Evolutionary conservation across 148 eudicot genomes (phyloP).

Genomic region (Rheum nobile): DNA sequence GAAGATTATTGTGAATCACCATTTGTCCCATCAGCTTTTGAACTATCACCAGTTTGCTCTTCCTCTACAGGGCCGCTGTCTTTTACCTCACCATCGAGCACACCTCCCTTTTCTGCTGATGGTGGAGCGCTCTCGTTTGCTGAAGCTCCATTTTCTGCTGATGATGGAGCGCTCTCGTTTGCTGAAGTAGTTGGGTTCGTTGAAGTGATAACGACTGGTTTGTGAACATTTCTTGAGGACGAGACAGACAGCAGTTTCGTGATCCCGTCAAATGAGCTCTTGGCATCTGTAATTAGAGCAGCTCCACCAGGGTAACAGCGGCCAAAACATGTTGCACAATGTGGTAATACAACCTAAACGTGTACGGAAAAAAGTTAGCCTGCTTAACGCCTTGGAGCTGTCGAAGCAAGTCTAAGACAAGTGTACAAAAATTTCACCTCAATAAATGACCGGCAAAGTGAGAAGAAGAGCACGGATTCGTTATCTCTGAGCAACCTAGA

Average conservation of each 20-base stretch:
- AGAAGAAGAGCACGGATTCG: slow-evolving; percentile 82
- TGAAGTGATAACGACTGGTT: slow-evolving; percentile 29
- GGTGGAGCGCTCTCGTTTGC: slow-evolving; percentile 37
- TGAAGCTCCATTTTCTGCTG: slow-evolving; percentile 46
- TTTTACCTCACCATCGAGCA: slow-evolving; percentile 22
- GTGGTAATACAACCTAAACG: slow-evolving; percentile 74
- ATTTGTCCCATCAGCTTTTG: background rate
- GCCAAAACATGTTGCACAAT: slow-evolving; percentile 83
- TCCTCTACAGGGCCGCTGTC: slow-evolving; percentile 18
- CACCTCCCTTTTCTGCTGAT: slow-evolving; percentile 43
- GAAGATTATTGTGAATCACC: slow-evolving; percentile 4
- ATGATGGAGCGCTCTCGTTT: slow-evolving; percentile 30
- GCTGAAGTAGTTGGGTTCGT: slow-evolving; percentile 28
- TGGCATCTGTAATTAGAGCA: slow-evolving; percentile 52
- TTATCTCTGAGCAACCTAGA: slow-evolving; percentile 69
- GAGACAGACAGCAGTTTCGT: slow-evolving; percentile 58
- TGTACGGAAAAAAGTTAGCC: background rate
- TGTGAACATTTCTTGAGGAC: slow-evolving; percentile 43
- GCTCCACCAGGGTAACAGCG: slow-evolving; percentile 87
- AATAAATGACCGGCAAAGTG: slow-evolving; percentile 83
- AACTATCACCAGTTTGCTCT: slow-evolving; percentile 11
- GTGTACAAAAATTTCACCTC: slow-evolving; percentile 40
- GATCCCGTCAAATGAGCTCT: slow-evolving; percentile 64
- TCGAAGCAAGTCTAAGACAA: background rate
- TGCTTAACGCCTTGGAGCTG: background rate